These are phyloP conservation scores for Suhomyces sp. DNA, from an alignment of 805 yeast genomes.

Conservation along the genomic window DNA sequence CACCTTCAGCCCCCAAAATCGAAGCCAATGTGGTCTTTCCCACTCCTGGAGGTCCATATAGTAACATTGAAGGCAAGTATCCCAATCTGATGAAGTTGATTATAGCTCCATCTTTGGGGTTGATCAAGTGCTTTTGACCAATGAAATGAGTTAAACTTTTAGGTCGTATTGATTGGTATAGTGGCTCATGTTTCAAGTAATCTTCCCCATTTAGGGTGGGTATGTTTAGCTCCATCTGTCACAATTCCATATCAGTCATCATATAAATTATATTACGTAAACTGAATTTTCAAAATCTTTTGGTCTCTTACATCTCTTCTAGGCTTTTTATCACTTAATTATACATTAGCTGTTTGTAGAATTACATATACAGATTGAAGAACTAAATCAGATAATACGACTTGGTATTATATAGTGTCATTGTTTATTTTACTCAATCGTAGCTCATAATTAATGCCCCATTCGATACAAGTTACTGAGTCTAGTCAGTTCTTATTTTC, in stretches of 20 bases:
- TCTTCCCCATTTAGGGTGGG: background rate
- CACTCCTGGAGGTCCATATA: conserved; percentile 97
- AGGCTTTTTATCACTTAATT: background rate
- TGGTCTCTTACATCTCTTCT: too few relatives aligned
- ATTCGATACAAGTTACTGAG: too few relatives aligned
- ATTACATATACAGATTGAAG: background rate
- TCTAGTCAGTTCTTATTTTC: conserved; percentile 1
- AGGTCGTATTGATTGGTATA: conserved; percentile 87
- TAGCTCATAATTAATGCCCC: background rate
- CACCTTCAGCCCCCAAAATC: conserved; percentile 54
- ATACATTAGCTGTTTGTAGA: background rate
- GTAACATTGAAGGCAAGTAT: conserved; percentile 77
- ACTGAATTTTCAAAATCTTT: background rate
- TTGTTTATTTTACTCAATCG: background rate
- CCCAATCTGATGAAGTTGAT: conserved; percentile 61
- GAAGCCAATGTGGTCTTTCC: conserved; percentile 87
- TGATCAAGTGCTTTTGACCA: conserved; percentile 82
- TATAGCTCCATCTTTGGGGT: conserved; percentile 55
- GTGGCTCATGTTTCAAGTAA: conserved; percentile 7
- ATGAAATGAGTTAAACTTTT: conserved; percentile 60
- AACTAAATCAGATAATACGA: background rate
- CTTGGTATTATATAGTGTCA: background rate
- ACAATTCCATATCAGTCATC: background rate
- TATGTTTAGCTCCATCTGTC: background rate
- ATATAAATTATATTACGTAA: background rate